Evolutionary conservation across 2,329 filamentous ascomycete genomes (phyloP), one percentile per base, ranked within the genome.

Genomic region (Cadophora sp.): DNA sequence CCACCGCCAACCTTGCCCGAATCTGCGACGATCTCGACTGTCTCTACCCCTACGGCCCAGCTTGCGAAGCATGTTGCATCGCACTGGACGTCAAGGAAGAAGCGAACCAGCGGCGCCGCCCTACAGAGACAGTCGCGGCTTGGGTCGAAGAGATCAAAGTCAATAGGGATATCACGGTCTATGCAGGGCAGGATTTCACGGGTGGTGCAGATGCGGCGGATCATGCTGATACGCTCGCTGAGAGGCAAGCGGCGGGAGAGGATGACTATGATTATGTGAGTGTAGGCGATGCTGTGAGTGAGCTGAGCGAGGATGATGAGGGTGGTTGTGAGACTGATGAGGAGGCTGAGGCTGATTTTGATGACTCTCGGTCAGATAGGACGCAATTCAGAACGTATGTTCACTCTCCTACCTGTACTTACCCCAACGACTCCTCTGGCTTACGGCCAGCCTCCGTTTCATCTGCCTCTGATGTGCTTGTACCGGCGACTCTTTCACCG

Each of bases 131-230:
- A 22, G 7, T n/a, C 29, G 31, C 19, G 19, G 29, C 22, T 7
- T 66, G 64, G 64, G 37, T 60, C 22, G 46, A 66, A 4, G 64
- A 66, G 26, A 4, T 61, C n/a, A 29, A 43, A 19, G n/a, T 53
- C 27, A 59, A 60, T 16, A 27, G 12, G 12, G 11, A 61, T 8
- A 61, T 61, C 6, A 43, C 29, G 1, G 11, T 31, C 2, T 12
- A 27, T 7, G 46, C 31, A 14, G 64, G 56, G 4, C 19, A 40
- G 19, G 12, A 40, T 14, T 61, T 66, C 27, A n/a, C 16, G 3
- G 64, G 56, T 55, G 62, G 62, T 40, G 62, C 62, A 6, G 62
- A 64, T 37, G 62, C 40, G 61, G 12, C 12, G 4, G 31, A 64
- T 31, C 14, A 40, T 48, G 12, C 22, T 22, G 43, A 48, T 6